Evolutionary conservation across 176 grass and related monocot genomes (phyloP).

Genomic region (Canna indica): DNA sequence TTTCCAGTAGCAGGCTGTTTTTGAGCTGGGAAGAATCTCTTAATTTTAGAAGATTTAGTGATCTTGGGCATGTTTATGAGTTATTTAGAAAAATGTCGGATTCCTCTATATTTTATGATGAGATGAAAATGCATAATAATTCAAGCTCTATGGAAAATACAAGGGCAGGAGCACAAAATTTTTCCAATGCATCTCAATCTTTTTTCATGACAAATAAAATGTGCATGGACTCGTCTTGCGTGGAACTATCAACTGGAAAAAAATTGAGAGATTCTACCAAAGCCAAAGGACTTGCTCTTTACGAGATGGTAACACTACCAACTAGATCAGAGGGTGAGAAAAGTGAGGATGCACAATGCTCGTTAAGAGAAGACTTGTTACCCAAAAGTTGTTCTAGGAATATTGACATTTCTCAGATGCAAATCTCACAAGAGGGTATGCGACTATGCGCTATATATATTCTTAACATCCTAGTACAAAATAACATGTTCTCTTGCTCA

Average conservation of each 20-base stretch:
- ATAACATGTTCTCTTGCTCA: too few species aligned
- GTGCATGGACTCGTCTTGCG: constrained; percentile 6
- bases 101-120: constrained; percentile 7
- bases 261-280: constrained; percentile 24
- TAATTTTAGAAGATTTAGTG: constrained; percentile 11
- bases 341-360: constrained; percentile 16
- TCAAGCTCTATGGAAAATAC: constrained; percentile 17
- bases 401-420: constrained; percentile 18
- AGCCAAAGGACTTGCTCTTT: constrained; percentile 35
- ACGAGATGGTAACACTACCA: constrained; percentile 50
- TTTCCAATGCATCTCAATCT: constrained; percentile 16
- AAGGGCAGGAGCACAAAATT: constrained; percentile 9
- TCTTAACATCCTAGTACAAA: too few species aligned
- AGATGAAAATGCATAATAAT: constrained; percentile 17
- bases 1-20: constrained; percentile 8
- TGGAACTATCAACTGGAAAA: constrained; percentile 10
- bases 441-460: neutral
- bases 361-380: constrained; percentile 17
- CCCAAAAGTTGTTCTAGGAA: constrained; percentile 24
- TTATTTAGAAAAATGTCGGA: neutral
- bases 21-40: neutral
- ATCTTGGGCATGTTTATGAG: constrained; percentile 1
- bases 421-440: neutral
- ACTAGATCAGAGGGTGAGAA: constrained; percentile 21
- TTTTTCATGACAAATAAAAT: constrained; percentile 12